Evolutionary conservation across 2,329 filamentous ascomycete genomes (phyloP).

Genomic region (Aspergillus nomiae): DNA sequence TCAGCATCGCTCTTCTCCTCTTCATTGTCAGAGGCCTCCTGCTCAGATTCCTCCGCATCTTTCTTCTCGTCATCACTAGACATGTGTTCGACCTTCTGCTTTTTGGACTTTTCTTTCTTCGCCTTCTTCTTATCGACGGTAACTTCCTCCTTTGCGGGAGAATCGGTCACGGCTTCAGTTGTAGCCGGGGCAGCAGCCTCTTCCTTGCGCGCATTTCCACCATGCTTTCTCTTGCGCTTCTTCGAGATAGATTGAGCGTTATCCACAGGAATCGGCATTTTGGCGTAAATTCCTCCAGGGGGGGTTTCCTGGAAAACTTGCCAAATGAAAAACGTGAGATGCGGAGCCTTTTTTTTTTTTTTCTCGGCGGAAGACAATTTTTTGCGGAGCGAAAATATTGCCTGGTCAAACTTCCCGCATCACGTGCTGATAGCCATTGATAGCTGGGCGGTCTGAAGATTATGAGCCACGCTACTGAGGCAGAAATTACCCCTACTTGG

Average conservation of each 20-base stretch:
- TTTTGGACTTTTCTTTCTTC: constrained; percentile 36
- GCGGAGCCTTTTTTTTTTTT: constrained; percentile 3
- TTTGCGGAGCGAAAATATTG: constrained; percentile 11
- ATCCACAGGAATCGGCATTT: constrained; percentile 40
- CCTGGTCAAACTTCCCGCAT: neutral
- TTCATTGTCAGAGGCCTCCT: constrained; percentile 31
- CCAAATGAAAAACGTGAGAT: neutral
- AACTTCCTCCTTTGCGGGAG: constrained; percentile 23
- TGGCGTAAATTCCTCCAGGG: constrained; percentile 19
- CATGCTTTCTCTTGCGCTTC: constrained; percentile 51
- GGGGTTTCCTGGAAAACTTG: neutral
- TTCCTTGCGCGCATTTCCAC: constrained; percentile 24
- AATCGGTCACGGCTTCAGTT: constrained; percentile 20
- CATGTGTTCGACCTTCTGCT: constrained; percentile 41
- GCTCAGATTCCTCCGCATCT: constrained; percentile 35
- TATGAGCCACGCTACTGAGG: neutral
- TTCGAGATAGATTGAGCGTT: constrained; percentile 41
- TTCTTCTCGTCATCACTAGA: constrained; percentile 38
- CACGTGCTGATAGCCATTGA: constrained; percentile 9
- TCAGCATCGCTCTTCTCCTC: constrained; percentile 33
- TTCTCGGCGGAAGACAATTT: constrained; percentile 5
- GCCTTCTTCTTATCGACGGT: constrained; percentile 21
- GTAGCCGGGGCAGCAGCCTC: constrained; percentile 28
- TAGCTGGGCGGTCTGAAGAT: constrained; percentile 6
- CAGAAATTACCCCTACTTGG: neutral